Base-by-base conservation (phyloP, 73 alveolate species). In the Paramecium pentaurelia region DNA sequence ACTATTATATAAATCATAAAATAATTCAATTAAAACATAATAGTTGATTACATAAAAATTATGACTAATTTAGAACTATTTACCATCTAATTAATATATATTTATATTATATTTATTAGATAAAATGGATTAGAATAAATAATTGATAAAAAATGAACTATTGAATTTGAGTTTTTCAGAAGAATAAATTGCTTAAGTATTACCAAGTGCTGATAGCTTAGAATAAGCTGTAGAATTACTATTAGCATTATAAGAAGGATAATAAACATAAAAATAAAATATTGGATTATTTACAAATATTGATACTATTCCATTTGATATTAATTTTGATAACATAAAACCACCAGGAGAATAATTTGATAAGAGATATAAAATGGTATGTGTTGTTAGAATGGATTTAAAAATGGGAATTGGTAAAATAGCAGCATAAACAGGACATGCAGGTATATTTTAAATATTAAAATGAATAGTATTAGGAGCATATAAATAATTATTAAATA, bases 401-500 rank as follows among this genome's bases (percentile, higher is more conserved):
- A 97, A 97, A 86, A 98, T 98, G 99, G 99, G 98, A 83, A 96
- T 96, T 86, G 99, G 99, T 45, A 98, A 98, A 95, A 96, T 98
- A n/a, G 99, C 99, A 20, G 99, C 99, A 38, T 97, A 98, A 93
- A 97, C 99, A 25, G 98, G 99, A 6, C 99, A 98, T 95, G 99
- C 99, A 3, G 70, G 70, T 54, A 54, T 18, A 98, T 18, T 60
- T 97, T 16, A 98, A 97, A 27, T 92, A 28, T 7, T 25, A 59
- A 44, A 59, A 22, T 54, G 34, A 11, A 47, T 54, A 54, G 94
- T 89, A 47, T 89, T 89, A 86, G 94, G 94, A 27, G 94, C 94
- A 25, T 89, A 89, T 45, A 45, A 89, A 42, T 64, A 89, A 95
- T 93, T 97, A 95, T 93, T 86, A 94, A 87, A 94, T 90, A 86